Evolutionary conservation across 495 filamentous ascomycete genomes (phyloP).

Genomic region (Hypoxylon fuscum): DNA sequence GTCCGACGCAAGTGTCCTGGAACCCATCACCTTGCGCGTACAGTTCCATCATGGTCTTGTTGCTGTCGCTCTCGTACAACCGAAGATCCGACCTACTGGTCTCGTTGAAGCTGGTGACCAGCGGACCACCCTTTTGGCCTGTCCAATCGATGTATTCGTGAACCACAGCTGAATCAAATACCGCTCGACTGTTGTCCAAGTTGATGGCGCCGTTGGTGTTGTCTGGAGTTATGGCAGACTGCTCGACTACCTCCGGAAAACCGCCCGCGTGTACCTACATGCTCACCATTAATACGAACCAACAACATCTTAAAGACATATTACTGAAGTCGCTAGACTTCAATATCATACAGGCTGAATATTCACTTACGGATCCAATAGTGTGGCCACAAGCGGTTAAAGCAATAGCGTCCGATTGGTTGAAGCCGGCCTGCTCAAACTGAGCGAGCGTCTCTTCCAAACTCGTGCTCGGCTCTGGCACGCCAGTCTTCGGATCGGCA

Average conservation of each 20-base stretch:
- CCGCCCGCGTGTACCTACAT: slow-evolving; percentile 48
- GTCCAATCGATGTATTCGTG: slow-evolving; percentile 54
- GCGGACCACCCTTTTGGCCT: slow-evolving; percentile 50
- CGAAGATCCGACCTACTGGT: slow-evolving; percentile 53
- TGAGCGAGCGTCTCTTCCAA: slow-evolving; percentile 52
- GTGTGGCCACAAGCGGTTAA: slow-evolving; percentile 64
- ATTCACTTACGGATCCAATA: slow-evolving; percentile 51
- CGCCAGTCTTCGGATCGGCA: slow-evolving; percentile 52
- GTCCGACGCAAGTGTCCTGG: slow-evolving; percentile 49
- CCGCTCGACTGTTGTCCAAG: slow-evolving; percentile 48
- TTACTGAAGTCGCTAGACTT: neutral
- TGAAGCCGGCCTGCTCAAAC: slow-evolving; percentile 56
- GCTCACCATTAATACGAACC: slow-evolving; percentile 42
- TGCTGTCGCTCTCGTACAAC: slow-evolving; percentile 56
- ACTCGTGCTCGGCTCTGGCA: slow-evolving; percentile 58
- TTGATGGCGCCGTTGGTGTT: slow-evolving; percentile 48
- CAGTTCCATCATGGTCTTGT: slow-evolving; percentile 56
- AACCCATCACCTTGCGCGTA: slow-evolving; percentile 47
- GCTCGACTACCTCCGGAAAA: slow-evolving; percentile 36
- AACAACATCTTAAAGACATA: slow-evolving; percentile 25
- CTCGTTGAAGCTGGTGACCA: slow-evolving; percentile 52
- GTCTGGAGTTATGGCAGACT: slow-evolving; percentile 33
- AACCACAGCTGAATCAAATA: slow-evolving; percentile 54
- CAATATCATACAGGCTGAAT: neutral
- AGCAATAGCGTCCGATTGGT: slow-evolving; percentile 55